Conservation (phyloP, 352 stramenopile genomes). For the Phytopythium montanum region DNA sequence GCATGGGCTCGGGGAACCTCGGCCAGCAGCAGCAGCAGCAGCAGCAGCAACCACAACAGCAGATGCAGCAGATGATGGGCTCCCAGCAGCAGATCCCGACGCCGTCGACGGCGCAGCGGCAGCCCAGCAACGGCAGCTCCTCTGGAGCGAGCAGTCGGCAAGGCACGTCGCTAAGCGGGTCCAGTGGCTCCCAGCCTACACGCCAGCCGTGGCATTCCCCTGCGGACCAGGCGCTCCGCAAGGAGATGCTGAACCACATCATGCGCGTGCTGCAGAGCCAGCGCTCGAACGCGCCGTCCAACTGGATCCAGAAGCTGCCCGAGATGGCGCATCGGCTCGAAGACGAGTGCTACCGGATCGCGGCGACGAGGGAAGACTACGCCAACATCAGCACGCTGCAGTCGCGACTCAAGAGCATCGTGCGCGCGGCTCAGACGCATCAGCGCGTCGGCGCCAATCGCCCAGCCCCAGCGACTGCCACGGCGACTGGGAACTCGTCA, state of each 20-base stretch:
- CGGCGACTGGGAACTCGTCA: slow-evolving; percentile 13
- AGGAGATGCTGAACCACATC: slow-evolving; percentile 89
- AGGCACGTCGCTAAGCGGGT: slow-evolving; percentile 15
- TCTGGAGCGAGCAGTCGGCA: slow-evolving; percentile 16
- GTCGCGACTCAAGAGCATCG: slow-evolving; percentile 93
- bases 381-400: slow-evolving; percentile 95
- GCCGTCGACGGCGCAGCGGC: slow-evolving; percentile 26
- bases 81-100: slow-evolving; percentile 13
- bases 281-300: slow-evolving; percentile 92
- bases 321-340: slow-evolving; percentile 98
- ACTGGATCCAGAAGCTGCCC: slow-evolving; percentile 96
- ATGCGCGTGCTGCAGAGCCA: slow-evolving; percentile 95
- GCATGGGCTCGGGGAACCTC: background rate
- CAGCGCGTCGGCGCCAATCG: slow-evolving; percentile 39
- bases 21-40: slow-evolving; percentile 24
- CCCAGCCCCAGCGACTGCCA: slow-evolving; percentile 16
- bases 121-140: slow-evolving; percentile 21
- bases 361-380: slow-evolving; percentile 91
- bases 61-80: slow-evolving; percentile 30
- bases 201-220: slow-evolving; percentile 66
- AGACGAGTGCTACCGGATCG: slow-evolving; percentile 94
- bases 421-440: slow-evolving; percentile 71
- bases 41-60: slow-evolving; percentile 25
- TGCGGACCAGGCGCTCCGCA: slow-evolving; percentile 67
- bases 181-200: slow-evolving; percentile 18